Conservation (phyloP, 495 filamentous ascomycete genomes). For the Rostrohypoxylon terebratum region DNA sequence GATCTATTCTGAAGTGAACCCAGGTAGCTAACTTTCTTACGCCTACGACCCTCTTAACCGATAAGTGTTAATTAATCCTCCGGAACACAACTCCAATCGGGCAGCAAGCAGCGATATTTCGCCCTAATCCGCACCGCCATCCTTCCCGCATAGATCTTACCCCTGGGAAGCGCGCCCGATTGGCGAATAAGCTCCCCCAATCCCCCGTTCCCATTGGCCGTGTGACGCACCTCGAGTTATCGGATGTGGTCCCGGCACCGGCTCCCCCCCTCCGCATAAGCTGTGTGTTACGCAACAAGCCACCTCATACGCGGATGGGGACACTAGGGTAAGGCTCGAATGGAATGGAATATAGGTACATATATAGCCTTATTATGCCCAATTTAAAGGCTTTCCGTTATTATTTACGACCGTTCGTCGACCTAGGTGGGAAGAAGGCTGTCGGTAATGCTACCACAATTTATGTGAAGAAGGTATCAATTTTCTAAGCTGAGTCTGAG, state of each 20-base stretch:
- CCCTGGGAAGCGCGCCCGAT: slow-evolving; percentile 13
- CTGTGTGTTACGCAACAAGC: neutral
- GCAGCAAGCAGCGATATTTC: neutral
- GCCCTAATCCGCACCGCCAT: neutral
- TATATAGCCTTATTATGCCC: slow-evolving; percentile 5
- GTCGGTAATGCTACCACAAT: neutral
- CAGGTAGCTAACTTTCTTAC: too few species aligned
- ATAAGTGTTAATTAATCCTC: too few species aligned
- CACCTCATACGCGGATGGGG: slow-evolving; percentile 2
- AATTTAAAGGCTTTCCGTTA: neutral
- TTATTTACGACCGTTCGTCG: neutral
- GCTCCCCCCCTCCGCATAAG: neutral
- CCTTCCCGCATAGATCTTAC: slow-evolving; percentile 1
- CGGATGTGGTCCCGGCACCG: slow-evolving; percentile 6
- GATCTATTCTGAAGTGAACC: too few species aligned
- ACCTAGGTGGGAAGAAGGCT: neutral
- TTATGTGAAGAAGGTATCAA: slow-evolving; percentile 1
- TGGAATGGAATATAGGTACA: too few species aligned
- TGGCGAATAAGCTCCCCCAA: slow-evolving; percentile 5
- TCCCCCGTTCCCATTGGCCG: slow-evolving; percentile 16
- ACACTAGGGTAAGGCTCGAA: neutral
- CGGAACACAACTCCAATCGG: neutral
- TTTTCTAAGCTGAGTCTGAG: neutral
- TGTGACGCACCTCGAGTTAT: slow-evolving; percentile 3
- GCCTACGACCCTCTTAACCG: too few species aligned